Evolutionary conservation across 805 yeast genomes (phyloP).

Genomic region (Candida caryicola): DNA sequence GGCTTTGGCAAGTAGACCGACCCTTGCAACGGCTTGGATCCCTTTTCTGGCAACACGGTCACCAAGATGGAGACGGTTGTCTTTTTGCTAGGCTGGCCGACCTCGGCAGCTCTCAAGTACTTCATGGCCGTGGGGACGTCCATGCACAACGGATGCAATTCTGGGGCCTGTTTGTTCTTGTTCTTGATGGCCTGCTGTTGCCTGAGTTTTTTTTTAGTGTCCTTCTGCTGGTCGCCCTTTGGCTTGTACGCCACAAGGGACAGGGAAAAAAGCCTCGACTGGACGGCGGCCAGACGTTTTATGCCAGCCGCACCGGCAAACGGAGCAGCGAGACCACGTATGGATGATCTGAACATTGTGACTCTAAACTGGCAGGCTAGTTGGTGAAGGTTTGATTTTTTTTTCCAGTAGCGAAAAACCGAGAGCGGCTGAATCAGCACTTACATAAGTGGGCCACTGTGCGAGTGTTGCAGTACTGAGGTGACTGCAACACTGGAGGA

Average conservation of each 20-base stretch:
- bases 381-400: background rate
- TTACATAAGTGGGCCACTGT: background rate
- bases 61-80: slow-evolving; percentile 64
- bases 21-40: slow-evolving; percentile 74
- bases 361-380: background rate
- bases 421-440: background rate
- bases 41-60: slow-evolving; percentile 67
- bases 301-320: background rate
- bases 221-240: slow-evolving; percentile 12
- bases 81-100: slow-evolving; percentile 72
- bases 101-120: slow-evolving; percentile 84
- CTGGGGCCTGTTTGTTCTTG: slow-evolving; percentile 28
- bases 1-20: slow-evolving; percentile 70
- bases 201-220: slow-evolving; percentile 21
- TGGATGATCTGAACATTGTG: slow-evolving; percentile 3
- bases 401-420: background rate
- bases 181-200: slow-evolving; percentile 21
- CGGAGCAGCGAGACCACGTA: slow-evolving; percentile 1
- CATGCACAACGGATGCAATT: slow-evolving; percentile 62
- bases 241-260: slow-evolving; percentile 8
- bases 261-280: slow-evolving; percentile 6
- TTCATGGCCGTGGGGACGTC: slow-evolving; percentile 69
- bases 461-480: no score
- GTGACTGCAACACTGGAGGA: no score
- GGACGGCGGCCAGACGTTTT: slow-evolving; percentile 1